Evolutionary conservation across 2,329 filamentous ascomycete species (phyloP).

Genomic region (Mycogone perniciosa): DNA sequence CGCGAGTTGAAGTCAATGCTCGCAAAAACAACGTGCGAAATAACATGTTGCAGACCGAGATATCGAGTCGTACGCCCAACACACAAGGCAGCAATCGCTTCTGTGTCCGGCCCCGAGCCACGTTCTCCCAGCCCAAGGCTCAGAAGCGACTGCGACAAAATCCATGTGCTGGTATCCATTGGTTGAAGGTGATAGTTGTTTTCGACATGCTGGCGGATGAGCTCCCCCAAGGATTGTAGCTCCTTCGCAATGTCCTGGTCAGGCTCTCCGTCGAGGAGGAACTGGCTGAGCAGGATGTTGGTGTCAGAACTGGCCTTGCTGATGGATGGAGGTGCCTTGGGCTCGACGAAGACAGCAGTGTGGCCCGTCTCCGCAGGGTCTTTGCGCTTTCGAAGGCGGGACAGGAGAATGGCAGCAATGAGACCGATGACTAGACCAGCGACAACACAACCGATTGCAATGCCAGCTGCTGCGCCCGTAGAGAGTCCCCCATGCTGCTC

Average conservation of each 20-base stretch:
- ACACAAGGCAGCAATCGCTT: slow-evolving; percentile 23
- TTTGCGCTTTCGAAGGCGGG: slow-evolving; percentile 14
- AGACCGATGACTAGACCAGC: slow-evolving; percentile 23
- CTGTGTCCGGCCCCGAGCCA: background rate
- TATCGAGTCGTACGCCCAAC: slow-evolving; percentile 27
- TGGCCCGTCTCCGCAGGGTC: background rate
- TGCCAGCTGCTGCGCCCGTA: background rate
- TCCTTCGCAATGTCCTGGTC: slow-evolving; percentile 31
- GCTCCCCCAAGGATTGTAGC: slow-evolving; percentile 26
- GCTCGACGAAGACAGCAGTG: background rate
- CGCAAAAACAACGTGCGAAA: slow-evolving; percentile 29
- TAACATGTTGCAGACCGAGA: slow-evolving; percentile 31
- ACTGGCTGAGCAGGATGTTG: slow-evolving; percentile 26
- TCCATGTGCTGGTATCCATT: slow-evolving; percentile 14
- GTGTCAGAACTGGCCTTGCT: slow-evolving; percentile 13
- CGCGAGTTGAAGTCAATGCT: slow-evolving; percentile 27
- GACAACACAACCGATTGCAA: slow-evolving; percentile 24
- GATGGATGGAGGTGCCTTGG: background rate
- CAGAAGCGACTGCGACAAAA: slow-evolving; percentile 1
- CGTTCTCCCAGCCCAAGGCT: slow-evolving; percentile 1
- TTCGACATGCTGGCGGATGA: slow-evolving; percentile 36
- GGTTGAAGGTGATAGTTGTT: slow-evolving; percentile 30
- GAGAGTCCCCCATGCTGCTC: background rate
- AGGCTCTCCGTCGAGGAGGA: slow-evolving; percentile 30
- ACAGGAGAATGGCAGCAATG: slow-evolving; percentile 21